Base-by-base conservation (phyloP, 345 rosid species). In the Moricandia moricandioides region DNA sequence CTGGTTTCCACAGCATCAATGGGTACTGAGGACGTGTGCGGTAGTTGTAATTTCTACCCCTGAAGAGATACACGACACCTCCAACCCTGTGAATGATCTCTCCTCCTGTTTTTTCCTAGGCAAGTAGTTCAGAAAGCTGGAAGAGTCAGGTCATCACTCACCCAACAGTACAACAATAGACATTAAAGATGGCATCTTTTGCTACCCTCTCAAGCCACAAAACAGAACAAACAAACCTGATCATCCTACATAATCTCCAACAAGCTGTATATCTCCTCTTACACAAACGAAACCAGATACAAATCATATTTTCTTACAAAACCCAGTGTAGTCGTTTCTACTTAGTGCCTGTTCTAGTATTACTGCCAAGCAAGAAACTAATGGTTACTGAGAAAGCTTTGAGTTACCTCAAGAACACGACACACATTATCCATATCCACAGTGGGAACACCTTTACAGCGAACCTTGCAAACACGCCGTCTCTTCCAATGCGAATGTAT, bases 1-100 rank as follows among this genome's bases (percentile, higher is more conserved):
- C 97, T 45, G 98, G 98, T 77, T 94, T 91, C 98, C 97, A 94
- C 29, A 91, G 83, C 98, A 91, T 94, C 78, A 91, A 63, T 0
- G 97, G 98, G 54, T 86, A 88, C 70, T 83, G 88, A 0, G 95
- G 95, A 79, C 95, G 96, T 76, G 88, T 84, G 6, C 85, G 84
- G 79, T 87, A 84, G 49, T 90, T 84, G 71, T 94, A 94, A 85
- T 94, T 91, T 68, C 95, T 85, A n/a, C 98, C 98, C 43, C 95
- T 83, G 67, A 91, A 94, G 69, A 94, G 90, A 77, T 86, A 94
- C 75, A 94, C 82, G 2, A 86, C 88, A 51, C 96, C 96, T 52
- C 96, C 98, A 6, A 81, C 82, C 81, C 89, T 81, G 75, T 86
- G 86, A 80, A 91, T 91, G 17, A 91, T 83, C 81, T 87, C 87